Evolutionary conservation across 768 basidiomycete species (phyloP), one percentile per base, ranked within the genome.

Genomic region (Ramaria sp.): DNA sequence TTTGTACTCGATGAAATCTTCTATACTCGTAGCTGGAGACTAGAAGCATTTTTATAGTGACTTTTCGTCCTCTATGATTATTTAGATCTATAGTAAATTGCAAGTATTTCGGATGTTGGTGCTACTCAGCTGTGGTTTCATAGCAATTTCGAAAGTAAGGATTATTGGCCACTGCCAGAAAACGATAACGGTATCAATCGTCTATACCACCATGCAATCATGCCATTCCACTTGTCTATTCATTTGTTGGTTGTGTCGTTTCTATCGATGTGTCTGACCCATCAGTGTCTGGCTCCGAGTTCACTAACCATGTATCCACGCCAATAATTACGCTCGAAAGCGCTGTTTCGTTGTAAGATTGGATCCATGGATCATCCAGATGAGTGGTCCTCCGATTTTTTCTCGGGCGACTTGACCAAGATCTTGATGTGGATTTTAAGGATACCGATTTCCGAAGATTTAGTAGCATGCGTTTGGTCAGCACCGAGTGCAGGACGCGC

Each of bases 401-500:
- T n/a, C n/a, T n/a, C n/a, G n/a, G n/a, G n/a, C n/a, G n/a, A 34
- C 32, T 34, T 9, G 32, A 34, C 13, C 13, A 13, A 8, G 32
- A 9, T 34, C 32, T 34, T 13, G 7, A 34, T 9, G 32, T 13
- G 13, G 32, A 34, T 34, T 13, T n/a, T 41, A 7, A n/a, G 39
- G 39, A 4, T 41, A 9, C 52, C 15, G 42, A 34, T 27, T 28
- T 24, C 8, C 52, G 38, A 1, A 53, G 38, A 43, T 53, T 42
- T 34, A 53, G 27, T 16, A 53, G 27, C 25, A 53, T 53, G 10
- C 52, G 52, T 16, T 34, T 39, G 12, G 52, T 43, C 22, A 53
- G 24, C 22, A 53, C 44, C 3, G 52, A 53, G 24, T 53, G 52
- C n/a, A 53, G 22, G 5, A 53, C 52, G 42, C 52, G 52, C 18